These are phyloP conservation scores for Tuber microsphaerosporum DNA, from an alignment of 495 filamentous ascomycete species.

Conservation along the genomic window DNA sequence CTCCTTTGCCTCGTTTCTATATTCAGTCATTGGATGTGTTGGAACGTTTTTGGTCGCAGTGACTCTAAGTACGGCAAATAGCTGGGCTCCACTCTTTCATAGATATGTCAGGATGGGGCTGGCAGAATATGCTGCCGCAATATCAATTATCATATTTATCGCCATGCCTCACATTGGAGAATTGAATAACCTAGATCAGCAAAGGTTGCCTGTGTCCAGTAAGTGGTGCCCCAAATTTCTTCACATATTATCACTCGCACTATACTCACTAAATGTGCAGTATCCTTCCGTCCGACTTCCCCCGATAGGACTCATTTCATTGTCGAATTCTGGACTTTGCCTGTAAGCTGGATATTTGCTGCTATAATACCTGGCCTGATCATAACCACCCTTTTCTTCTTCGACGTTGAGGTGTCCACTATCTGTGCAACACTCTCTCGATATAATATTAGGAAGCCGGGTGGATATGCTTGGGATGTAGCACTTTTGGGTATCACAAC, in stretches of 20 bases:
- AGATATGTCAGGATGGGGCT: slow-evolving; percentile 60
- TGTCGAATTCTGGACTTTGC: slow-evolving; percentile 60
- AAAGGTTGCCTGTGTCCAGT: slow-evolving; percentile 54
- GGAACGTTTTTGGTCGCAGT: slow-evolving; percentile 65
- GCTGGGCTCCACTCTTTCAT: slow-evolving; percentile 61
- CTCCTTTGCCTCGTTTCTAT: slow-evolving; percentile 63
- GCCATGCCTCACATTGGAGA: slow-evolving; percentile 62
- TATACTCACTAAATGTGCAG: slow-evolving; percentile 51
- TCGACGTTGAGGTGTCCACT: slow-evolving; percentile 68
- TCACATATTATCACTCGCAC: slow-evolving; percentile 52
- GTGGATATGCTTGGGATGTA: slow-evolving; percentile 66
- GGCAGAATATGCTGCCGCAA: slow-evolving; percentile 63
- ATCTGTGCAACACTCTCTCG: slow-evolving; percentile 65
- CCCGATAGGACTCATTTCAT: slow-evolving; percentile 56
- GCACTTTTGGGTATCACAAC: slow-evolving; percentile 62
- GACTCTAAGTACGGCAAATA: slow-evolving; percentile 57
- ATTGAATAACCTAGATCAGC: slow-evolving; percentile 55
- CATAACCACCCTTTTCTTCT: slow-evolving; percentile 66
- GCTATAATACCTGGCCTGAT: slow-evolving; percentile 60
- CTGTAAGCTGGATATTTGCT: slow-evolving; percentile 56
- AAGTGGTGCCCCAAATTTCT: slow-evolving; percentile 47
- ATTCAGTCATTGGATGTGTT: slow-evolving; percentile 63
- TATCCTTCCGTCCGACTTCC: slow-evolving; percentile 53
- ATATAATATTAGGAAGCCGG: slow-evolving; percentile 60
- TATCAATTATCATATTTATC: slow-evolving; percentile 64